Evolutionary conservation across 2,329 filamentous ascomycete genomes (phyloP).

Genomic region (Colletotrichum sp.): DNA sequence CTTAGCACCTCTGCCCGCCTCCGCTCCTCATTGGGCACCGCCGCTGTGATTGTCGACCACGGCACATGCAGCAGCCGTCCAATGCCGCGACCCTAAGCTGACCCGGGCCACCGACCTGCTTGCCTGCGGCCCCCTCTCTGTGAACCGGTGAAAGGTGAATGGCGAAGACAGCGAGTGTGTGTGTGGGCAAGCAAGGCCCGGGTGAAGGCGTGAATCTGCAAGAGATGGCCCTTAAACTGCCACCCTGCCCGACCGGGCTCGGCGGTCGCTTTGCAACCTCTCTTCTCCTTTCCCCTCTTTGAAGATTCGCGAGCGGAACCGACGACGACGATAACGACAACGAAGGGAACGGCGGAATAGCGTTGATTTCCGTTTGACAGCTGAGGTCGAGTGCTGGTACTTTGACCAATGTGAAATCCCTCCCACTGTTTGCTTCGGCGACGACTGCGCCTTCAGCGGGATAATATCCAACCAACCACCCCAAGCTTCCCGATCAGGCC

Average conservation of each 20-base stretch:
- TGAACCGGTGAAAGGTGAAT: background rate
- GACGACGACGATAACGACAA: background rate
- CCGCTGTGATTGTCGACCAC: slow-evolving; percentile 19
- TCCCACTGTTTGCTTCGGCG: slow-evolving; percentile 9
- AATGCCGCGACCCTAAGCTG: slow-evolving; percentile 12
- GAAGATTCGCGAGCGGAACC: background rate
- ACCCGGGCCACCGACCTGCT: slow-evolving; percentile 4
- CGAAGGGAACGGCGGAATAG: background rate
- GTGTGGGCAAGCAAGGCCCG: background rate
- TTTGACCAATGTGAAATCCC: slow-evolving; percentile 13
- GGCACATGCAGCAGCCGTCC: slow-evolving; percentile 20
- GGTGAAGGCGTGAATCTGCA: background rate
- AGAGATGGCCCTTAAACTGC: slow-evolving; percentile 20
- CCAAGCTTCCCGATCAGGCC: background rate
- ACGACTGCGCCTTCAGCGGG: background rate
- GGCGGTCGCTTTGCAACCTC: background rate
- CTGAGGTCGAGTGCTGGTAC: slow-evolving; percentile 13
- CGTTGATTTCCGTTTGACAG: background rate
- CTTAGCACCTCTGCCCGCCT: slow-evolving; percentile 15
- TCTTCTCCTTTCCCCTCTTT: background rate
- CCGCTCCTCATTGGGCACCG: slow-evolving; percentile 14
- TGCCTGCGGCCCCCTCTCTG: background rate
- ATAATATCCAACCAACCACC: background rate
- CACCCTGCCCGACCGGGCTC: background rate
- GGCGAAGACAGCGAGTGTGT: background rate